phyloP scores from a whole-genome alignment of 2,329 filamentous ascomycete species.

The Penicillium sp. region DNA sequence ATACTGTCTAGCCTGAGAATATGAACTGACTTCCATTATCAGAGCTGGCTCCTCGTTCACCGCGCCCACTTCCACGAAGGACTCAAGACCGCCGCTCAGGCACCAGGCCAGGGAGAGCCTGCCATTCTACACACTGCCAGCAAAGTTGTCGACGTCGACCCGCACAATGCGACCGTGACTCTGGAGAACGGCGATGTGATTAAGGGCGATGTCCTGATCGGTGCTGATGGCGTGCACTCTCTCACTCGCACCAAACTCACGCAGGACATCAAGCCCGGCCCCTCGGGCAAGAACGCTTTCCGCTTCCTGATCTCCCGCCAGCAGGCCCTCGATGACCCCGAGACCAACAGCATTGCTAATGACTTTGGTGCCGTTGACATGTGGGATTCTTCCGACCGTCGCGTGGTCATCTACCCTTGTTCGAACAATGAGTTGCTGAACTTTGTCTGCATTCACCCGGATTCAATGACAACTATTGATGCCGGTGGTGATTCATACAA shows the following conservation, averaged over 20 bases:
- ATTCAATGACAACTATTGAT: conserved; percentile 42
- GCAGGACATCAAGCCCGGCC: conserved; percentile 46
- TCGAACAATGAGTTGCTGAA: conserved; percentile 56
- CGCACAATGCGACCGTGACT: conserved; percentile 48
- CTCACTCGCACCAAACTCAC: conserved; percentile 36
- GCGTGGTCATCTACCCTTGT: conserved; percentile 57
- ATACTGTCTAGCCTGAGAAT: background rate
- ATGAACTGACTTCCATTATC: background rate
- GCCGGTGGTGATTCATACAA: conserved; percentile 46
- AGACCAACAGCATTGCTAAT: conserved; percentile 46
- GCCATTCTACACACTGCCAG: conserved; percentile 53
- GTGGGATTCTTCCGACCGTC: conserved; percentile 51
- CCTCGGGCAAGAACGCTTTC: conserved; percentile 63
- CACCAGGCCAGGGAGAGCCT: conserved; percentile 43
- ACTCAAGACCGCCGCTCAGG: conserved; percentile 57
- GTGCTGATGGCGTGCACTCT: conserved; percentile 61
- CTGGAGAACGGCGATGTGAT: conserved; percentile 54
- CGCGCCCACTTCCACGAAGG: conserved; percentile 60
- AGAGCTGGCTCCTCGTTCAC: conserved; percentile 61
- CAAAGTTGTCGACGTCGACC: conserved; percentile 54
- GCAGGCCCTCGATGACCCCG: conserved; percentile 48
- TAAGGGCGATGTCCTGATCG: conserved; percentile 59
- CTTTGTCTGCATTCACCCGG: conserved; percentile 61
- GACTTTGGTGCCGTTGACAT: conserved; percentile 52
- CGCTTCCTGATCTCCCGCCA: conserved; percentile 61